phyloP scores from a whole-genome alignment of 2,329 filamentous ascomycete genomes.

The Fusarium chlamydosporum region DNA sequence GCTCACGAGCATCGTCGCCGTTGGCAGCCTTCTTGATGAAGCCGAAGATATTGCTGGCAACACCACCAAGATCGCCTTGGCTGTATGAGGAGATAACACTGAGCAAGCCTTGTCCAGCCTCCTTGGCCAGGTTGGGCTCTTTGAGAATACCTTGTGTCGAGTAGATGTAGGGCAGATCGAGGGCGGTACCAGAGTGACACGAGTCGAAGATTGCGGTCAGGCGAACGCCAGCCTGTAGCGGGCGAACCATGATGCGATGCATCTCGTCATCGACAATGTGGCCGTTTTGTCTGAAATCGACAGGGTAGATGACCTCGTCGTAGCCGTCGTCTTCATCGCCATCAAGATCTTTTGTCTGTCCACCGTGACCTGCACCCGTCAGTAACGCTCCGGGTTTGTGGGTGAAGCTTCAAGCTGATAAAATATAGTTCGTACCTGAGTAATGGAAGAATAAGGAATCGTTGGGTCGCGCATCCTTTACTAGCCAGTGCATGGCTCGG shows the following conservation, averaged over 20 bases:
- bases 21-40: slow-evolving; percentile 91
- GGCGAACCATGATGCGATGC: slow-evolving; percentile 78
- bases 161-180: slow-evolving; percentile 78
- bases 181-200: slow-evolving; percentile 75
- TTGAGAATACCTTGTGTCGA: slow-evolving; percentile 78
- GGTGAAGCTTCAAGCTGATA: not conserved
- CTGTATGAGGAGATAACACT: slow-evolving; percentile 71
- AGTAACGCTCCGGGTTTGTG: slow-evolving; percentile 12
- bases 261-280: slow-evolving; percentile 89
- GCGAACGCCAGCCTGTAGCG: slow-evolving; percentile 68
- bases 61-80: slow-evolving; percentile 83
- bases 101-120: slow-evolving; percentile 75
- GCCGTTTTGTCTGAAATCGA: slow-evolving; percentile 83
- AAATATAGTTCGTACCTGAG: slow-evolving; percentile 73
- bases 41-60: slow-evolving; percentile 83
- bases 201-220: slow-evolving; percentile 75
- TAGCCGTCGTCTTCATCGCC: slow-evolving; percentile 86
- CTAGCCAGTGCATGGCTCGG: slow-evolving; percentile 96
- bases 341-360: slow-evolving; percentile 84
- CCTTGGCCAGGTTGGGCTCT: slow-evolving; percentile 76
- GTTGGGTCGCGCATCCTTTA: slow-evolving; percentile 92
- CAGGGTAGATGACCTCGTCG: slow-evolving; percentile 87
- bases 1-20: slow-evolving; percentile 85
- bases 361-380: slow-evolving; percentile 74
- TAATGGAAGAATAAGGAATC: slow-evolving; percentile 99